Evolutionary conservation across 2,329 filamentous ascomycete species (phyloP).

Genomic region (Eutypella sp.): DNA sequence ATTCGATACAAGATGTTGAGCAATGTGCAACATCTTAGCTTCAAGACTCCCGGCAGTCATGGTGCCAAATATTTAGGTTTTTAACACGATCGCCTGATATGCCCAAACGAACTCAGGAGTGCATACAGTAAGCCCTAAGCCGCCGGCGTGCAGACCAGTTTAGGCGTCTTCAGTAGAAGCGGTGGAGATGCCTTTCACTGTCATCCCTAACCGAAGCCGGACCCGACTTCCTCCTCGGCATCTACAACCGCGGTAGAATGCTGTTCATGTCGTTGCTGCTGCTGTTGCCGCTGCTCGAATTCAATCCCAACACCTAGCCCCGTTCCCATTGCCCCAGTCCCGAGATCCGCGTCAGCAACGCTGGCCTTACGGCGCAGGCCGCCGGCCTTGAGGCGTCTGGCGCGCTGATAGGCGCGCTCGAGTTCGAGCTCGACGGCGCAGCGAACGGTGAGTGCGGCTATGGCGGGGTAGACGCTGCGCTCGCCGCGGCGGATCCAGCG

Average conservation of each 20-base stretch:
- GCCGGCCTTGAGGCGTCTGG: conserved; percentile 57
- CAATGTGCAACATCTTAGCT: too few relatives aligned
- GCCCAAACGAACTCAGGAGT: too few relatives aligned
- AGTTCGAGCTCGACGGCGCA: conserved; percentile 85
- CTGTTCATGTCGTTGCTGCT: neutral
- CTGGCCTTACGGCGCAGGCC: conserved; percentile 42
- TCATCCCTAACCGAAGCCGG: neutral
- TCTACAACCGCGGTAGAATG: neutral
- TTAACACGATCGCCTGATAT: too few relatives aligned
- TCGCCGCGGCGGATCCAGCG: conserved; percentile 87
- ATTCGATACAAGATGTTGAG: too few relatives aligned
- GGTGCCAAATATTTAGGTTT: too few relatives aligned
- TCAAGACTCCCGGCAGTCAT: too few relatives aligned
- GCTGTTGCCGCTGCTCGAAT: neutral
- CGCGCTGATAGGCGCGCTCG: conserved; percentile 77
- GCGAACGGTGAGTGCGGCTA: conserved; percentile 74
- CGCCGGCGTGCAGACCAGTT: neutral
- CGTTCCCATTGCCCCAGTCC: neutral
- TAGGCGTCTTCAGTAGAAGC: neutral
- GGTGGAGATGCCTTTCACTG: too few relatives aligned
- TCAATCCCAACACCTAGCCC: neutral
- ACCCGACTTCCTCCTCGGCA: neutral
- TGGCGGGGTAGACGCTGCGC: conserved; percentile 83
- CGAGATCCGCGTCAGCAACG: conserved; percentile 5
- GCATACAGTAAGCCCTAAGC: too few relatives aligned